These are phyloP conservation scores for Candida odintsovae DNA, from an alignment of 805 yeast species.

Conservation along the genomic window DNA sequence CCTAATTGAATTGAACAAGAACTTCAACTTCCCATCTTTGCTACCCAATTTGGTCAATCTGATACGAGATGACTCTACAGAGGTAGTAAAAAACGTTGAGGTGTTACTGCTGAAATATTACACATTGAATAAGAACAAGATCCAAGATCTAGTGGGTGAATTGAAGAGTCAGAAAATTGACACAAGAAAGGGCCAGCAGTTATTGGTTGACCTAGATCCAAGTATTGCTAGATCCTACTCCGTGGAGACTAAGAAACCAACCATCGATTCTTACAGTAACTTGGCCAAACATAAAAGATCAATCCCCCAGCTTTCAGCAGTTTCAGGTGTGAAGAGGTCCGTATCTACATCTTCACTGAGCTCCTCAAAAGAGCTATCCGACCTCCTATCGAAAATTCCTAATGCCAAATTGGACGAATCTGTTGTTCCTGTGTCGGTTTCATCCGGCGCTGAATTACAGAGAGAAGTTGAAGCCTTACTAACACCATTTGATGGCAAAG, in stretches of 20 bases:
- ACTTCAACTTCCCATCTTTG: slow-evolving; percentile 26
- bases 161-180: slow-evolving; percentile 20
- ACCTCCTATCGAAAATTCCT: slow-evolving; percentile 12
- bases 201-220: slow-evolving; percentile 18
- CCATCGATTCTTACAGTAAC: slow-evolving; percentile 22
- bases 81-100: slow-evolving; percentile 22
- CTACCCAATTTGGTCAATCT: slow-evolving; percentile 23
- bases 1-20: slow-evolving; percentile 31
- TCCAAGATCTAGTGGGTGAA: slow-evolving; percentile 14
- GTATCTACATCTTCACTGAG: slow-evolving; percentile 1
- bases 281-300: slow-evolving; percentile 9
- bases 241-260: slow-evolving; percentile 13
- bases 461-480: slow-evolving; percentile 24
- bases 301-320: background rate
- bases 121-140: slow-evolving; percentile 14
- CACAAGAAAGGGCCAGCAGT: slow-evolving; percentile 8
- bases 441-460: slow-evolving; percentile 16
- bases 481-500: slow-evolving; percentile 59
- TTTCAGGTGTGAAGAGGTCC: slow-evolving; percentile 1
- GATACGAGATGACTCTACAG: slow-evolving; percentile 20
- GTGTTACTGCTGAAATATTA: slow-evolving; percentile 21
- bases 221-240: slow-evolving; percentile 15
- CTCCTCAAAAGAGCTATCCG: slow-evolving; percentile 10
- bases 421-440: slow-evolving; percentile 7
- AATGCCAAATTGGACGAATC: slow-evolving; percentile 18